Evolutionary conservation across 169 alveolate genomes (phyloP), one percentile per base, ranked within the genome.

Genomic region (Blepharisma undulans): DNA sequence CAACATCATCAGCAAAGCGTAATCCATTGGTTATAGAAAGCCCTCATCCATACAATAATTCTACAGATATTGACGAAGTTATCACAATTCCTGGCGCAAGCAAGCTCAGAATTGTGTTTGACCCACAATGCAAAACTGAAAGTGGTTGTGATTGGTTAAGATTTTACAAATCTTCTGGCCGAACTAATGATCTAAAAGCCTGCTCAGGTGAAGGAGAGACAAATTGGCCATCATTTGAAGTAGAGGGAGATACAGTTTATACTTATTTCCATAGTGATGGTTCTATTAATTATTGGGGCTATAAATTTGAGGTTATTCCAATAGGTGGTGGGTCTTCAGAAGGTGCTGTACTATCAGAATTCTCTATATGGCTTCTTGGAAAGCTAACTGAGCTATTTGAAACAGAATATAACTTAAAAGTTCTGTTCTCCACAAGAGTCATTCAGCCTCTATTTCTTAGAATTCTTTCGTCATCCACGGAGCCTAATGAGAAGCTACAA

Each of bases 231-330:
- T 33, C 85, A 4, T 88, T 88, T 76, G 92, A 88, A 0, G 78
- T 76, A 12, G 82, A 72, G 19, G 87, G 92, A 36, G 92, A 88
- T 25, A 76, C 87, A 14, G 74, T 72, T 76, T 72, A 88, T 30
- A 30, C 48, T 3, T 88, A 88, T 76, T 88, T 88, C 87, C 92
- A 88, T 32, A 22, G 78, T 21, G 92, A 88, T 76, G 92, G 92
- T 8, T 76, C 87, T 12, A 77, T 72, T 0, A 77, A 74, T 16
- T 72, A 88, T 30, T 88, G 92, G 92, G 92, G 92, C n/a, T 88
- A 88, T 48, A 88, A 88, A 33, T 88, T 88, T 76, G 79, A 88
- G 16, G 87, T 88, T 34, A 76, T 76, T 76, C 92, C 92, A 22
- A 36, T 88, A 18, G 77, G 74, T 4, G 16, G 87, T 3, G 74